A percentile compares a stretch with the other conserved stretches of the same genome.
Conservation (phyloP, 2,329 filamentous ascomycete genomes). For the Phyllachora maydis region DNA sequence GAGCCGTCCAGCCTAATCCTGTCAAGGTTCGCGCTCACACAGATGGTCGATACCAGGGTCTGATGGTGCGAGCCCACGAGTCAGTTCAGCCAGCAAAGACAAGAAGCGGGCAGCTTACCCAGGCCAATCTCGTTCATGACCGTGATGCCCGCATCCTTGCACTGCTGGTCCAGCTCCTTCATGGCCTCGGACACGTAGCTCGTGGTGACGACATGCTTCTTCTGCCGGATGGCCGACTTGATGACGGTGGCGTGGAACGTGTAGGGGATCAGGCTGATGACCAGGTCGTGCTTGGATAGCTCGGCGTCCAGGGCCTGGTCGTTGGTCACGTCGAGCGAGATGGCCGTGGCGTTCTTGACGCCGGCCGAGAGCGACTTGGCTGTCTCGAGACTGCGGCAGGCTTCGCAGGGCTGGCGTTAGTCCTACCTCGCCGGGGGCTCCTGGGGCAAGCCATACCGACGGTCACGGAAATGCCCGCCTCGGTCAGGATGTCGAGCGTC, state of each 20-base stretch:
- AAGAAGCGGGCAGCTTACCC: constrained; percentile 10
- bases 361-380: constrained; percentile 57
- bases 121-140: constrained; percentile 94
- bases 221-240: constrained; percentile 78
- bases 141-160: constrained; percentile 81
- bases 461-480: constrained; percentile 41
- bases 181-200: constrained; percentile 86
- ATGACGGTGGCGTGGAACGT: constrained; percentile 76
- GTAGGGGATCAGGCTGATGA: constrained; percentile 77
- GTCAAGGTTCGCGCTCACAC: constrained; percentile 10
- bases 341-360: constrained; percentile 51
- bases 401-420: constrained; percentile 2
- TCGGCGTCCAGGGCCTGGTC: constrained; percentile 58
- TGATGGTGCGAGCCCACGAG: background rate
- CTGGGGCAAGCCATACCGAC: constrained; percentile 43
- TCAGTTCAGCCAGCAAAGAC: constrained; percentile 2
- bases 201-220: constrained; percentile 94
- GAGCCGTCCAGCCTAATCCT: background rate
- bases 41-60: constrained; percentile 52
- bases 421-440: too few relatives aligned
- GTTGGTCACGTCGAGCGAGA: constrained; percentile 71
- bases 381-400: constrained; percentile 33
- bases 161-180: constrained; percentile 64
- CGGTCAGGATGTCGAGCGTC: constrained; percentile 40
- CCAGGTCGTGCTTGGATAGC: constrained; percentile 60